Evolutionary conservation across 768 basidiomycete species (phyloP).

Genomic region (Sutorius australiensis): DNA sequence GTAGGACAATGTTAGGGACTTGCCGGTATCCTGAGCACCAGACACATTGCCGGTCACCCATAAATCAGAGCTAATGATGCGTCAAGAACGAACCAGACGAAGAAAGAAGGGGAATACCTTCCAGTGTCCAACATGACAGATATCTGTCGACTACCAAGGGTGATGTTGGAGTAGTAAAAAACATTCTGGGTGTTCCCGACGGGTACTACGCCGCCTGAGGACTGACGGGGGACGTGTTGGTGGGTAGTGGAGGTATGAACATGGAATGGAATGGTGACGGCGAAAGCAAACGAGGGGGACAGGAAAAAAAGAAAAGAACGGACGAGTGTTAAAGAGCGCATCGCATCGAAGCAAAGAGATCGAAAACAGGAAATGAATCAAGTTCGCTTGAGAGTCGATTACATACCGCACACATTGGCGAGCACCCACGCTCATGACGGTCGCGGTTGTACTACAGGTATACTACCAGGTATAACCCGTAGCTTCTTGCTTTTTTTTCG

Average conservation of each 20-base stretch:
- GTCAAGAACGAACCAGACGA: slow-evolving; percentile 1
- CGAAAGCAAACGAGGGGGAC: slow-evolving; percentile 18
- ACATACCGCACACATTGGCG: neutral
- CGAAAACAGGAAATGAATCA: neutral
- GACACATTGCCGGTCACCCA: slow-evolving; percentile 61
- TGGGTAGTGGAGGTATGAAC: slow-evolving; percentile 12
- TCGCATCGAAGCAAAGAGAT: slow-evolving; percentile 2
- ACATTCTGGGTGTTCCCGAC: slow-evolving; percentile 66
- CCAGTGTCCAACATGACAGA: slow-evolving; percentile 74
- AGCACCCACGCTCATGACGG: neutral
- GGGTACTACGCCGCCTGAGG: slow-evolving; percentile 34
- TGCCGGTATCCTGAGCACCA: slow-evolving; percentile 51
- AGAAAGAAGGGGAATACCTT: slow-evolving; percentile 42
- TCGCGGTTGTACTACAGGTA: no score
- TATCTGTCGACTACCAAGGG: slow-evolving; percentile 54
- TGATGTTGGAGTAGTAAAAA: slow-evolving; percentile 70
- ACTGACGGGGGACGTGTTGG: slow-evolving; percentile 22
- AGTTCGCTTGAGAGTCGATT: neutral
- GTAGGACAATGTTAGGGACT: slow-evolving; percentile 54
- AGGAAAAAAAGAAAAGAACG: slow-evolving; percentile 23
- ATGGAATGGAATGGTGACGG: slow-evolving; percentile 32
- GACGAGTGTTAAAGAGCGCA: slow-evolving; percentile 22
- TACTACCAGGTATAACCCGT: no score
- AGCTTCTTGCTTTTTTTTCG: no score
- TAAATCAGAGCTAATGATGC: slow-evolving; percentile 57